These are phyloP conservation scores for Linum usitatissimum DNA, from an alignment of 345 rosid genomes.

Conservation along the genomic window DNA sequence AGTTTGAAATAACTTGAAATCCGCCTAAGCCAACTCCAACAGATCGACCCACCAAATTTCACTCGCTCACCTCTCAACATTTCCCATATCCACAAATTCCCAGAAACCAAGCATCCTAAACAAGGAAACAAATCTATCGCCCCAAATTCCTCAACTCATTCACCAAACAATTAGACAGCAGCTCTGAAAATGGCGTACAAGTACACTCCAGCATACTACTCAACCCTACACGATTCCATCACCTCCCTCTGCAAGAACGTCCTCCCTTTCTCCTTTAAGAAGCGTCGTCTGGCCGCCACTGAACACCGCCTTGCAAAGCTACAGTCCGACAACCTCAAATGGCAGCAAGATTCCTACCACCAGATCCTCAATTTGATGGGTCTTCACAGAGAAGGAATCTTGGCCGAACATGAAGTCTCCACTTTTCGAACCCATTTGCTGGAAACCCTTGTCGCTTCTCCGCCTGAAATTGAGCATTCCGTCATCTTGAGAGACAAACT, in stretches of 20 bases:
- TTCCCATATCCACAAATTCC: neutral
- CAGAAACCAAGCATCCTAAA: neutral
- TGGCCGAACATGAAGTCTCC: constrained; percentile 40
- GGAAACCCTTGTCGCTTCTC: constrained; percentile 47
- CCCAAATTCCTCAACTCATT: neutral
- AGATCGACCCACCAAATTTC: neutral
- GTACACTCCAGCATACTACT: constrained; percentile 68
- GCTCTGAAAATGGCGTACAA: constrained; percentile 34
- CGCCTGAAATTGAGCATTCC: constrained; percentile 39
- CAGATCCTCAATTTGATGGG: constrained; percentile 67
- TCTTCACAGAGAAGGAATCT: constrained; percentile 54
- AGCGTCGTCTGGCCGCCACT: constrained; percentile 33
- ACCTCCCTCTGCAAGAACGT: constrained; percentile 65
- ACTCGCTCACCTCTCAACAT: neutral
- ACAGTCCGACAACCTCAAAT: constrained; percentile 67
- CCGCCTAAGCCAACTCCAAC: neutral
- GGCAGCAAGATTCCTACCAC: constrained; percentile 77
- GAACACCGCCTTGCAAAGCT: constrained; percentile 47
- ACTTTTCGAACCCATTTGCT: constrained; percentile 52
- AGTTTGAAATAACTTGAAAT: neutral
- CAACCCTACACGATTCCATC: constrained; percentile 65
- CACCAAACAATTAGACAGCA: neutral
- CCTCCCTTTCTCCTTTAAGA: constrained; percentile 63
- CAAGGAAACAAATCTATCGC: neutral
- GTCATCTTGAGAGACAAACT: constrained; percentile 47